Evolutionary conservation across 306 rosid genomes (phyloP), one percentile per base, ranked within the genome.

Genomic region (Abrus pulchellus): DNA sequence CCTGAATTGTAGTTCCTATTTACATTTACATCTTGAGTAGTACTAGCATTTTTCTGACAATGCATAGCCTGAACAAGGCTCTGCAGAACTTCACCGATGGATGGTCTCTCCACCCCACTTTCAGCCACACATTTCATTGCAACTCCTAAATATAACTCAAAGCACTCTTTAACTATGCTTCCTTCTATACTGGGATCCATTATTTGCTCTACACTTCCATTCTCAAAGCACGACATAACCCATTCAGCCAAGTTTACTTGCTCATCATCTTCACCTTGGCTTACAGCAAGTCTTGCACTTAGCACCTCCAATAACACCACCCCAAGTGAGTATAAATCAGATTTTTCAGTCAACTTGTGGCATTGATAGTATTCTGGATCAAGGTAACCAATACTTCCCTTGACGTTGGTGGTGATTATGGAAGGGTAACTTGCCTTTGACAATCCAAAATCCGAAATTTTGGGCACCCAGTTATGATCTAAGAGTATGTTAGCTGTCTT

Each of bases 241-340:
- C 85, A 86, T 12, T 77, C 87, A n/a, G 65, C 90, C 55, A 86
- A 83, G 80, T 60, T 83, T 28, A 55, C 38, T 60, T 77, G 43
- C 73, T 81, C 86, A 44, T 73, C 61, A 63, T 77, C 74, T 43
- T 76, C 85, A 62, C 12, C 44, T 20, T 33, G 44, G 68, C 36
- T 52, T 40, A 83, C 28, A 9, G 87, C 79, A 7, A 78, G 83
- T 72, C 83, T 86, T 45, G 85, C 71, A 33, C 79, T 80, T 9
- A 83, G 12, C 69, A 80, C 63, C 71, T 86, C 85, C 71, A 86
- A 44, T 30, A 83, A 45, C 80, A 86, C 79, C 47, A 86, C 89
- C 28, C 89, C 89, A 32, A 86, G 79, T 66, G 89, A 83, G 83
- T 86, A 86, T 10, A 86, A 40, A 77, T 86, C 89, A 34, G 87